Evolutionary conservation across 2,329 filamentous ascomycete species (phyloP), one percentile per base, ranked within the genome.

Genomic region (Colletotrichum acutatum): DNA sequence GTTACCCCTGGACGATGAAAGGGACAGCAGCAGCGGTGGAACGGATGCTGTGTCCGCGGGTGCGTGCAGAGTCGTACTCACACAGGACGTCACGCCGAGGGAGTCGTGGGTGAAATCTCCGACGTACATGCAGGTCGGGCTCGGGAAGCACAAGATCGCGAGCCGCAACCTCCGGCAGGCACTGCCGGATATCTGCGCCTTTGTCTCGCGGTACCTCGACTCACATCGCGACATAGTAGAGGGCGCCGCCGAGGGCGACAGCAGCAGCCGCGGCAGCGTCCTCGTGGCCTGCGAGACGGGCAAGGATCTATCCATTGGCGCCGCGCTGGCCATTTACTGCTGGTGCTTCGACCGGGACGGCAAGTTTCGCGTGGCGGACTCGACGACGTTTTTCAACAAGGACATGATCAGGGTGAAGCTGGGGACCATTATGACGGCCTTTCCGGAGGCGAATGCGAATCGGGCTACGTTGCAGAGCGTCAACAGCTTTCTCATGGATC

Each of bases 391-490:
- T 8, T 84, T 96, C 60, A 92, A 91, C 80, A 98, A 99, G 83
- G 86, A 87, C 9, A 86, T 93, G 62, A 95, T 98, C 79, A 92
- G 94, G 77, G 90, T 91, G 76, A 89, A 92, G 65, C 86, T 98
- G 37, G 92, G 93, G n/a, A 93, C 92, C 86, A 94, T 98, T 77
- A 94, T 96, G 82, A 92, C 91, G 5, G 90, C 90, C 0, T 92
- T 93, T 79, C 93, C 95, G 0, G 91, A 93, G 76, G 93, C 92
- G 2, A 97, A 97, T 79, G 95, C 96, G 0, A 95, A 92, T 74
- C 88, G 97, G 46, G 89, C 94, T 26, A 98, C 95, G 0, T 84
- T 98, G 49, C 95, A 98, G 82, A 96, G 94, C 76, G 93, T 98
- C 5, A 98, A 98, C 82, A 94, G 94, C 68, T 97, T 94, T 78